A percentile compares a stretch with the other conserved stretches of the same genome.
phyloP scores from a whole-genome alignment of 805 yeast species.

The Candida insectalens region DNA sequence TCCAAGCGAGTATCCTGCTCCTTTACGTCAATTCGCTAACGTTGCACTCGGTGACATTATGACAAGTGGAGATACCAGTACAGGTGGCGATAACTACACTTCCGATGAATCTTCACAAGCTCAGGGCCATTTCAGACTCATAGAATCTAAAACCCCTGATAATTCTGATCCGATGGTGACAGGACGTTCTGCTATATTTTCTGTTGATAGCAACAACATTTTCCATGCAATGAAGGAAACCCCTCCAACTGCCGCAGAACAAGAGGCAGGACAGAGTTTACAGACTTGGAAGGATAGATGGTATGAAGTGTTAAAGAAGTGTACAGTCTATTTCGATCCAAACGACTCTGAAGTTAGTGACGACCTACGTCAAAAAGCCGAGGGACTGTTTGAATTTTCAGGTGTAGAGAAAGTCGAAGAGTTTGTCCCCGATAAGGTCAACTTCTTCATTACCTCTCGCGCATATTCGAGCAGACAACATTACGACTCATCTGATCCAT shows the following conservation, averaged over 20 bases:
- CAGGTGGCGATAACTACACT: background rate
- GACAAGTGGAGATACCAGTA: background rate
- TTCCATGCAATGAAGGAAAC: constrained; percentile 27
- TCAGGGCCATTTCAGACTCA: background rate
- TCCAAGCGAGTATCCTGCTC: constrained; percentile 47
- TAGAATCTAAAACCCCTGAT: background rate
- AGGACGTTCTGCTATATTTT: background rate
- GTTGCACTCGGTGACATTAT: constrained; percentile 1
- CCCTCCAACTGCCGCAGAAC: constrained; percentile 24
- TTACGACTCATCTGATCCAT: constrained; percentile 36
- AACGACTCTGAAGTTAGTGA: constrained; percentile 24
- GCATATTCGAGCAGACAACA: constrained; percentile 25
- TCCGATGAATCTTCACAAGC: constrained; percentile 3
- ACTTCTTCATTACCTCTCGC: constrained; percentile 40
- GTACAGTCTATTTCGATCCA: constrained; percentile 41
- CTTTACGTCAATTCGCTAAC: constrained; percentile 29
- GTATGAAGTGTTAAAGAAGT: constrained; percentile 37
- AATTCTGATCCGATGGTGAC: background rate
- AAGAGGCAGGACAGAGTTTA: constrained; percentile 33
- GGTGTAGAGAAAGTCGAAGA: constrained; percentile 36
- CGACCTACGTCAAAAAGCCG: constrained; percentile 30
- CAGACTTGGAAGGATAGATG: constrained; percentile 43
- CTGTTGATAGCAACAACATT: constrained; percentile 7
- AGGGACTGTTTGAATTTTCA: constrained; percentile 34
- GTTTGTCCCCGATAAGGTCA: constrained; percentile 33